Evolutionary conservation across 768 basidiomycete species (phyloP), one percentile per base, ranked within the genome.

Genomic region (Megacollybia marginata): DNA sequence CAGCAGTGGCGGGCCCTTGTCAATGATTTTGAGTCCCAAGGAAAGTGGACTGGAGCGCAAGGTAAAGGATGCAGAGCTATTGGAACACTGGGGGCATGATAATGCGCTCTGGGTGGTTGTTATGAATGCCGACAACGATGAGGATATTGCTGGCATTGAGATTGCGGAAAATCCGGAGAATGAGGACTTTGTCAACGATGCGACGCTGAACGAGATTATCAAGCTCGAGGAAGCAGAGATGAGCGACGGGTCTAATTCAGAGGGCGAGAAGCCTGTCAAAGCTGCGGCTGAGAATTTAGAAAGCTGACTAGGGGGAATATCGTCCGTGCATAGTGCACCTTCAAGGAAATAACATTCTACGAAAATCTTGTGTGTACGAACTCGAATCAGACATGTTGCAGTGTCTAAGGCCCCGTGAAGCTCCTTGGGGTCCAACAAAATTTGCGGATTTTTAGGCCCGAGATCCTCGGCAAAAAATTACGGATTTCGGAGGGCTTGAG

Each of bases 61-160:
- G 2, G 60, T 59, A 28, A 48, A 52, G 2, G 50, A 57, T 9
- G 59, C 60, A 4, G 57, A 62, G 45, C 46, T 58, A n/a, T 46
- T 53, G 10, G 60, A 62, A 20, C 53, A 60, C 34, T 54, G 56
- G 53, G 28, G 51, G 28, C 53, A 55, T 34, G 46, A 55, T 38
- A 48, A 48, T 12, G 46, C 60, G 2, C 42, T 60, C 9, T 62
- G 60, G 60, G 49, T 62, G 32, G 60, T 62, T 12, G 53, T 62
- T 19, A 53, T 58, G 54, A 55, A 49, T 51, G 51, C 54, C 18
- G 55, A 58, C 5, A 47, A 57, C 55, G 59, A 60, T 47, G 32
- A 44, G 38, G 50, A 52, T 9, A 60, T 60, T 44, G 52, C 56
- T n/a, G 54, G 52, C 11, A 60, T 54, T n/a, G 52, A 58, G 23